phyloP scores from a whole-genome alignment of 352 stramenopile genomes.

The Phytophthora aleatoria region DNA sequence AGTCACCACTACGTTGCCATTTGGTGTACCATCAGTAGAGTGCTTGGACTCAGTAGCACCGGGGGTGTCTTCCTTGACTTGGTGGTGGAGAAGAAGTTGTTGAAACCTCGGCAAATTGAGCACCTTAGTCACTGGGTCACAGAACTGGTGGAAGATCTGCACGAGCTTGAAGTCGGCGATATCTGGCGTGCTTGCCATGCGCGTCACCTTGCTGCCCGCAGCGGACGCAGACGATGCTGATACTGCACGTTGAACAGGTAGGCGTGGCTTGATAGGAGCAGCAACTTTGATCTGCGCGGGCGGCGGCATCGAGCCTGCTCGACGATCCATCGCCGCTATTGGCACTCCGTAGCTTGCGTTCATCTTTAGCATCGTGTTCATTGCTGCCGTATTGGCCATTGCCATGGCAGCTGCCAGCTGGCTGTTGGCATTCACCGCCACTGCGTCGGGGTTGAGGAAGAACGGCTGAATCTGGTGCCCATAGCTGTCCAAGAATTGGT shows the following conservation, averaged over 20 bases:
- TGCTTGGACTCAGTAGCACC: conserved; percentile 22
- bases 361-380: conserved; percentile 62
- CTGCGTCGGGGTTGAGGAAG: conserved; percentile 51
- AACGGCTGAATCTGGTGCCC: conserved; percentile 44
- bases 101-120: conserved; percentile 60
- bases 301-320: conserved; percentile 30
- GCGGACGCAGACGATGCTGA: conserved; percentile 18
- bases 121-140: conserved; percentile 62
- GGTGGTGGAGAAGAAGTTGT: conserved; percentile 66
- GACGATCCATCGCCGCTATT: conserved; percentile 51
- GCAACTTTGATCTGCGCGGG: conserved; percentile 25
- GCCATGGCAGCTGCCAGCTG: conserved; percentile 51
- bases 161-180: conserved; percentile 88
- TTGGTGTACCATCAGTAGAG: conserved; percentile 8
- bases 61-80: conserved; percentile 61
- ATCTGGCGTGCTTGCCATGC: conserved; percentile 73
- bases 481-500: conserved; percentile 41
- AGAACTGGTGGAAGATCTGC: conserved; percentile 86
- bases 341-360: conserved; percentile 57
- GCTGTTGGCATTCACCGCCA: conserved; percentile 35
- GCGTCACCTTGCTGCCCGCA: conserved; percentile 42
- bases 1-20: conserved; percentile 22
- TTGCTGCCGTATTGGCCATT: conserved; percentile 63
- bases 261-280: conserved; percentile 49
- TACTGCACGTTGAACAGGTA: conserved; percentile 31